Percentiles rank a stretch among this genome's conserved stretches.
These are phyloP conservation scores for Irpex sp. DNA, from an alignment of 1,284 basidiomycete species.

Conservation along the genomic window DNA sequence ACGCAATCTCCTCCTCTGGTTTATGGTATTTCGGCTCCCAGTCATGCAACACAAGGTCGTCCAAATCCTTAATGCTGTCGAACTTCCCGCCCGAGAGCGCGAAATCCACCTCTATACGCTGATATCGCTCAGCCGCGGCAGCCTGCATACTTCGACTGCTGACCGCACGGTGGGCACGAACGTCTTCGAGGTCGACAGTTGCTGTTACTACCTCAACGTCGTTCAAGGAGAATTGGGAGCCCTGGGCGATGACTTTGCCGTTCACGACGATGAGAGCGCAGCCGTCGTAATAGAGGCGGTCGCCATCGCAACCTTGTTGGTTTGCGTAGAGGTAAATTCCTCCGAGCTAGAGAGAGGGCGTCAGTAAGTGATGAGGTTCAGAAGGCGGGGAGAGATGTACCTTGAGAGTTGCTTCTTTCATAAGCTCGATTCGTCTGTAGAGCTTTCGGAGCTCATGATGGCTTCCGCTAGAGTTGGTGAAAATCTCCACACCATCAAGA, in stretches of 20 bases:
- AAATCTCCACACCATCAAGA: conserved; percentile 96
- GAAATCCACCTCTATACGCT: conserved; percentile 75
- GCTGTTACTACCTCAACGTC: conserved; percentile 96
- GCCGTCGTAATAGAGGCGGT: conserved; percentile 96
- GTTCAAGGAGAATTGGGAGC: conserved; percentile 91
- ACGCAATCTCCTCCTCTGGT: conserved; percentile 98
- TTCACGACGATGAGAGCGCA: conserved; percentile 95
- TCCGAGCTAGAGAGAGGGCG: conserved; percentile 58
- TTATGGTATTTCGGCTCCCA: conserved; percentile 73
- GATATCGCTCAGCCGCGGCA: conserved; percentile 65
- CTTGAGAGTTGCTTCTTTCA: conserved; percentile 96
- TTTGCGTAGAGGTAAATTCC: conserved; percentile 98
- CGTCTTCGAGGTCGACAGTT: conserved; percentile 93
- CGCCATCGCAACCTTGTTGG: conserved; percentile 98
- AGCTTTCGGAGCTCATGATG: conserved; percentile 97
- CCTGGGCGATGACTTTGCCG: conserved; percentile 89
- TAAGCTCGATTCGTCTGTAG: conserved; percentile 86
- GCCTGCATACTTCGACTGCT: conserved; percentile 90
- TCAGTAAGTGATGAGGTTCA: not conserved
- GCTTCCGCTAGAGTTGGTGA: conserved; percentile 95
- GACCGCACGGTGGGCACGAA: conserved; percentile 79
- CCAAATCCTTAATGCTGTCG: conserved; percentile 45
- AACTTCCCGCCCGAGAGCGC: conserved; percentile 72
- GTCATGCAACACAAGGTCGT: conserved; percentile 31
- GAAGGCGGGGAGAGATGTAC: conserved; percentile 30